Percentiles rank a stretch among this genome's conserved stretches.
Conservation (phyloP, 1,284 basidiomycete genomes). For the Gomphus bonarii region DNA sequence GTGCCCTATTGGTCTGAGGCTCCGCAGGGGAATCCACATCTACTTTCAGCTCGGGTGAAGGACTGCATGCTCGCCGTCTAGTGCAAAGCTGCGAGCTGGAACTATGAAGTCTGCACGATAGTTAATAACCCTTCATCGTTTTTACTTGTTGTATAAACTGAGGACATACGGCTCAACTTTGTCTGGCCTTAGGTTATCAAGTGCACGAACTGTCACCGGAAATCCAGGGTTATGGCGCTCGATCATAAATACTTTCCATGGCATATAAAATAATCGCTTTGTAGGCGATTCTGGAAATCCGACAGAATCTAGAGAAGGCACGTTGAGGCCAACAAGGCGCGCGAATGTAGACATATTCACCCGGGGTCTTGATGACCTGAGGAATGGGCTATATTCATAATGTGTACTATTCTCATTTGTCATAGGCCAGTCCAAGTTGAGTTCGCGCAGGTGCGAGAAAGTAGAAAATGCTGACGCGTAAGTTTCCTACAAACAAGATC, state of each 20-base stretch:
- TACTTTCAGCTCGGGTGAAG: no score
- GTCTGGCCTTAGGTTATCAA: neutral
- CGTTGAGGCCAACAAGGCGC: neutral
- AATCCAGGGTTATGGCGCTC: neutral
- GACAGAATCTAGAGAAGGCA: neutral
- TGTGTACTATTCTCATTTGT: neutral
- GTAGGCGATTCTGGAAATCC: neutral
- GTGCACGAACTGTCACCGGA: neutral
- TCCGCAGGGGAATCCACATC: no score
- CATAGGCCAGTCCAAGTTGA: neutral
- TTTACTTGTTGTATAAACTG: no score
- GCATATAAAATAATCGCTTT: neutral
- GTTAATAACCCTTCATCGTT: no score
- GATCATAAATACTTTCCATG: neutral
- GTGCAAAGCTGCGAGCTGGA: no score
- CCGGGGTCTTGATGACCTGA: neutral
- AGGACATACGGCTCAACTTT: neutral
- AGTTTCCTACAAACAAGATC: neutral
- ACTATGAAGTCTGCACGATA: no score
- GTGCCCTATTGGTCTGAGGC: no score
- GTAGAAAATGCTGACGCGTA: neutral
- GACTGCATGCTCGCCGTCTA: no score
- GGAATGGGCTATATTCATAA: neutral
- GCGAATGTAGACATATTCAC: neutral
- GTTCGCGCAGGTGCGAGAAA: neutral